These are phyloP conservation scores for Gossypium australe DNA, from an alignment of 345 rosid species.

Conservation along the genomic window DNA sequence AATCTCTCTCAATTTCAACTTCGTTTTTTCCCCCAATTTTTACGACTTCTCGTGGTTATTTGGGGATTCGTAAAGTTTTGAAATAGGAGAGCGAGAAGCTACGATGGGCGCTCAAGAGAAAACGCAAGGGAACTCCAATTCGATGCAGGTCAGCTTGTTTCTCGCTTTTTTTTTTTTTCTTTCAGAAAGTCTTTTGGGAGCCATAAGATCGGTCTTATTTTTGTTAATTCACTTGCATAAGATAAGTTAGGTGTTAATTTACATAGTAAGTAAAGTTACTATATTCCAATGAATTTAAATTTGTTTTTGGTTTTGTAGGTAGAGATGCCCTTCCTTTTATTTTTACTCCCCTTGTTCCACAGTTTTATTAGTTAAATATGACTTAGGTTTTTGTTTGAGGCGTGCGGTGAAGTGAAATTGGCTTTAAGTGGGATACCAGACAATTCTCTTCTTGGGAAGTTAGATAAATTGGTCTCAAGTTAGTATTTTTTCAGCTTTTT, in stretches of 20 bases:
- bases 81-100: slow-evolving; percentile 24
- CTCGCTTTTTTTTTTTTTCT: slow-evolving; percentile 4
- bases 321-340: neutral
- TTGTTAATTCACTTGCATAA: neutral
- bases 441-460: neutral
- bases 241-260: neutral
- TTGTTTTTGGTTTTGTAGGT: neutral
- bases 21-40: slow-evolving; percentile 6
- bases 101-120: slow-evolving; percentile 86
- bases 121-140: slow-evolving; percentile 59
- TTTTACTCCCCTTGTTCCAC: neutral
- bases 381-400: neutral
- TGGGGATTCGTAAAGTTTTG: slow-evolving; percentile 22
- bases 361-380: neutral
- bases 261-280: neutral
- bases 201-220: slow-evolving; percentile 18
- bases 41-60: slow-evolving; percentile 4
- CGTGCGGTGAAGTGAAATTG: neutral
- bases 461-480: neutral
- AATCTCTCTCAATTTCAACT: slow-evolving; percentile 3
- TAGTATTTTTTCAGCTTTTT: neutral
- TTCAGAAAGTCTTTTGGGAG: neutral
- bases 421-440: neutral
- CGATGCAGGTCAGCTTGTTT: slow-evolving; percentile 70
- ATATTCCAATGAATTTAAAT: neutral